phyloP scores from a whole-genome alignment of 345 rosid species.

The Rhodamnia argentea region DNA sequence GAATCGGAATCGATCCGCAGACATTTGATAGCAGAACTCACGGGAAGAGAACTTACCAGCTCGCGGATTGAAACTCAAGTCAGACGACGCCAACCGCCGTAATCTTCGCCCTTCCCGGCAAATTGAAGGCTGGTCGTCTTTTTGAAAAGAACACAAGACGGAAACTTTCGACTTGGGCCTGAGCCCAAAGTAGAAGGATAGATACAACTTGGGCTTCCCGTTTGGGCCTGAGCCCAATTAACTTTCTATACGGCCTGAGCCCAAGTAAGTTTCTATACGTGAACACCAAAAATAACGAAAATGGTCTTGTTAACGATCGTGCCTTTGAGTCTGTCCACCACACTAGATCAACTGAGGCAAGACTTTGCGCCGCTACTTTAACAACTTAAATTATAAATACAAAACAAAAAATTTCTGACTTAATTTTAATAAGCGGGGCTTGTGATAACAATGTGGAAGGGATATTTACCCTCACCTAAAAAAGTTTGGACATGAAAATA shows the following conservation, averaged over 20 bases:
- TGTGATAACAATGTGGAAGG: no score
- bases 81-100: background rate
- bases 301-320: background rate
- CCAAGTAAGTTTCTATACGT: no score
- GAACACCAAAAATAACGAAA: background rate
- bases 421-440: no score
- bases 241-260: background rate
- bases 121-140: background rate
- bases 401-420: no score
- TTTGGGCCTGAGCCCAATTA: background rate
- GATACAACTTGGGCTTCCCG: background rate
- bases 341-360: no score
- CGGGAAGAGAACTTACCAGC: background rate
- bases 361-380: no score
- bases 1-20: background rate
- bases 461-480: no score
- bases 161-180: background rate
- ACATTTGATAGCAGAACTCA: background rate
- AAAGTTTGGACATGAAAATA: no score
- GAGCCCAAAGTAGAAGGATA: background rate
- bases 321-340: background rate
- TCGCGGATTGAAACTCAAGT: background rate
- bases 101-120: background rate
- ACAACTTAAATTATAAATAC: no score
- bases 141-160: background rate